phyloP scores from a whole-genome alignment of 345 rosid species.

The Anastatica hierochuntica region DNA sequence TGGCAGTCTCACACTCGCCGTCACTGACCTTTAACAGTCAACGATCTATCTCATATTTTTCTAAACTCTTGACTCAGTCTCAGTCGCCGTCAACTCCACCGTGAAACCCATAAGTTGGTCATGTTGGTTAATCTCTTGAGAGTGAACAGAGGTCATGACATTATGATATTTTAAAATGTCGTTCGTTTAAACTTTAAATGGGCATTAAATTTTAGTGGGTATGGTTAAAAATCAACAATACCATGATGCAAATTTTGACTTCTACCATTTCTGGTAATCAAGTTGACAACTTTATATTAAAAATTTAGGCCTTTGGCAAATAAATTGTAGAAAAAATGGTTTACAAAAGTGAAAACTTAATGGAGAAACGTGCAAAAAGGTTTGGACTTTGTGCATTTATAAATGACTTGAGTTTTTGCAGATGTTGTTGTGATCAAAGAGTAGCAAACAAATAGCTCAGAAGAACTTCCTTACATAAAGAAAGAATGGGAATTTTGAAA shows the following conservation, averaged over 20 bases:
- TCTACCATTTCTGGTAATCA: neutral
- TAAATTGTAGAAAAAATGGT: neutral
- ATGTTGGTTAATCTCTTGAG: slow-evolving; percentile 5
- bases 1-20: slow-evolving; percentile 1
- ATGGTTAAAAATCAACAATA: slow-evolving; percentile 7
- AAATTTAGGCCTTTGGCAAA: slow-evolving; percentile 6
- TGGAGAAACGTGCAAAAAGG: neutral
- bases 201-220: slow-evolving; percentile 5
- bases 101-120: slow-evolving; percentile 15
- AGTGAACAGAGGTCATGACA: too few species aligned
- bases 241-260: slow-evolving; percentile 12
- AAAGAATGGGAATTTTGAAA: neutral
- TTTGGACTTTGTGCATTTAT: neutral
- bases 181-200: neutral
- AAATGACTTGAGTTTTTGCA: slow-evolving; percentile 5
- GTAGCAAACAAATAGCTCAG: neutral
- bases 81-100: slow-evolving; percentile 3
- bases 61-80: neutral
- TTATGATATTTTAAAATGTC: too few species aligned
- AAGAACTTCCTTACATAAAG: neutral
- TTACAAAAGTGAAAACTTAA: slow-evolving; percentile 7
- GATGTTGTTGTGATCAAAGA: slow-evolving; percentile 11
- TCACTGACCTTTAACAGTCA: neutral
- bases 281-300: neutral
- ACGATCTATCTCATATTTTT: neutral